Evolutionary conservation across 2,329 filamentous ascomycete species (phyloP).

Genomic region (Botrytis fabae): DNA sequence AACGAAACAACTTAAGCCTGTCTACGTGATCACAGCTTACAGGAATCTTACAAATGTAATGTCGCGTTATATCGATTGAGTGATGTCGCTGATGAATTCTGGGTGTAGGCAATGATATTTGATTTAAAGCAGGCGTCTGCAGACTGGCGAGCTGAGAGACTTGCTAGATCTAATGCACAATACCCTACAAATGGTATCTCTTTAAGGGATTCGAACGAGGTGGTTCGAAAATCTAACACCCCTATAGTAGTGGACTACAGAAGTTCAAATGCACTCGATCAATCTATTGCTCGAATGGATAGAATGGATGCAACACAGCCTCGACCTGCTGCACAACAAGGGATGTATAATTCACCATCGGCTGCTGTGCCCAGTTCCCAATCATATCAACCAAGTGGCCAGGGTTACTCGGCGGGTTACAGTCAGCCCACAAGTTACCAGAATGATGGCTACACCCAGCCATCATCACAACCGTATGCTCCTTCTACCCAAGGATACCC

Average conservation of each 20-base stretch:
- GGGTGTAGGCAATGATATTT: constrained; percentile 53
- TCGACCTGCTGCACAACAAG: constrained; percentile 25
- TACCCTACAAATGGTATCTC: constrained; percentile 41
- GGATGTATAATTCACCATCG: constrained; percentile 31
- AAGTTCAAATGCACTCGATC: constrained; percentile 40
- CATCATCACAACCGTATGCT: constrained; percentile 22
- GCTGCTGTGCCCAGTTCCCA: constrained; percentile 25
- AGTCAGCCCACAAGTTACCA: constrained; percentile 32
- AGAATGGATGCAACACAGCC: constrained; percentile 41
- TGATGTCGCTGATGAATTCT: constrained; percentile 29
- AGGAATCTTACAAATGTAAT: constrained; percentile 73
- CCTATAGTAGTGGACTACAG: constrained; percentile 41
- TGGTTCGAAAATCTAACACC: constrained; percentile 42
- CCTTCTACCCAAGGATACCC: constrained; percentile 24
- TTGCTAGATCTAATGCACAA: constrained; percentile 36
- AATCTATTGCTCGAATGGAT: constrained; percentile 42
- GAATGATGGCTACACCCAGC: constrained; percentile 30
- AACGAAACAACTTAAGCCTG: constrained; percentile 61
- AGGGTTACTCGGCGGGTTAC: constrained; percentile 33
- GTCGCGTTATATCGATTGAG: constrained; percentile 31
- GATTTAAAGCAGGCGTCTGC: constrained; percentile 55
- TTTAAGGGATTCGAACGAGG: constrained; percentile 37
- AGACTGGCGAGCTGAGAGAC: constrained; percentile 47
- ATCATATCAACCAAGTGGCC: constrained; percentile 25
- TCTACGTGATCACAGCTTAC: constrained; percentile 78